These are phyloP conservation scores for Monosporascus cannonballus DNA, from an alignment of 2,329 filamentous ascomycete species.

Conservation along the genomic window DNA sequence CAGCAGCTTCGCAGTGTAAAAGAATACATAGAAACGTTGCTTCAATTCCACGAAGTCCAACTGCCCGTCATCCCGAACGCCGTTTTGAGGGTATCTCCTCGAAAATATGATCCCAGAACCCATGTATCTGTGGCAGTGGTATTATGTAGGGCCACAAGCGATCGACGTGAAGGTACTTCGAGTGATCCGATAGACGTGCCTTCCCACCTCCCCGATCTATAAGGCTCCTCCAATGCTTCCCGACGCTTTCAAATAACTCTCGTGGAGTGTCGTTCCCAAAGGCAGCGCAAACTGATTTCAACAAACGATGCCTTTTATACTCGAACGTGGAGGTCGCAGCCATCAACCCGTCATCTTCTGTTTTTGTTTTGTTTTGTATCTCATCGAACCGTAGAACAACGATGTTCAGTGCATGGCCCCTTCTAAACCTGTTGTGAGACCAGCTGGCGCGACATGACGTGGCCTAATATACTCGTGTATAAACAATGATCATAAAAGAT, in stretches of 20 bases:
- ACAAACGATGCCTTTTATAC: slow-evolving; percentile 12
- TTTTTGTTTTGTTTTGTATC: slow-evolving; percentile 14
- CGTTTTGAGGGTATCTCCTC: slow-evolving; percentile 27
- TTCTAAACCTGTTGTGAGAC: slow-evolving; percentile 15
- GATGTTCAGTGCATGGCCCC: slow-evolving; percentile 15
- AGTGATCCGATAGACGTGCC: slow-evolving; percentile 18
- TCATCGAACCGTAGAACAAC: slow-evolving; percentile 10
- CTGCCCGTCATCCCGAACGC: slow-evolving; percentile 20
- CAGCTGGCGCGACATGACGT: slow-evolving; percentile 13
- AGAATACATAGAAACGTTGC: slow-evolving; percentile 17
- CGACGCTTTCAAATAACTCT: slow-evolving; percentile 18
- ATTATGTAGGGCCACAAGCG: slow-evolving; percentile 17
- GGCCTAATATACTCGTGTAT: slow-evolving; percentile 15
- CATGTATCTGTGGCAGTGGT: slow-evolving; percentile 12
- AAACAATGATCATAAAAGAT: slow-evolving; percentile 16
- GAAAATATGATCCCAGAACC: slow-evolving; percentile 12
- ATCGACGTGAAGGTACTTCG: slow-evolving; percentile 18
- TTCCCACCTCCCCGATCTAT: slow-evolving; percentile 20
- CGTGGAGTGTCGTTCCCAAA: slow-evolving; percentile 17
- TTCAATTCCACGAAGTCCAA: slow-evolving; percentile 2
- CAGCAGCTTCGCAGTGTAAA: slow-evolving; percentile 9
- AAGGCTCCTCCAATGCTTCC: slow-evolving; percentile 20
- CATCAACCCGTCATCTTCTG: slow-evolving; percentile 7
- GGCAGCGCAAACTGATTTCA: slow-evolving; percentile 10
- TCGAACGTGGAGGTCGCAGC: slow-evolving; percentile 10